Evolutionary conservation across 2,329 filamentous ascomycete genomes (phyloP), one percentile per base, ranked within the genome.

Genomic region (Aspergillus floridensis): DNA sequence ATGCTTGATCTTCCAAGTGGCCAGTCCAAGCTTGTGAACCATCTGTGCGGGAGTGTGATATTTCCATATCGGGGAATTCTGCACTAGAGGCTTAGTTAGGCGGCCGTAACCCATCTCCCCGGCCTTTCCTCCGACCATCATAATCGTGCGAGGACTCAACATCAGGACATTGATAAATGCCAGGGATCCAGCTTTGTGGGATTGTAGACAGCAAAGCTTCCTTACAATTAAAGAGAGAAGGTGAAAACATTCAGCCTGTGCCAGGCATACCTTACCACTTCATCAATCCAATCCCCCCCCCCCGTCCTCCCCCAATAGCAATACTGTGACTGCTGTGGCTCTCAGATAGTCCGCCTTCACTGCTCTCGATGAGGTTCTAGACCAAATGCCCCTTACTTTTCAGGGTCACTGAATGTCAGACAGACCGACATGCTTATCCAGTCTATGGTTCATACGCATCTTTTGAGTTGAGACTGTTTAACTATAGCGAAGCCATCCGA

Each of bases 41-140:
- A 62, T 54, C 49, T 63, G 61, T 64, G 63, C 59, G 59, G 63
- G 62, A 60, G 48, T 56, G 59, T 47, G 60, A 65, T 62, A 62
- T 66, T 67, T 63, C 65, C 63, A 46, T 53, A 61, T 66, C 60
- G 54, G 59, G 65, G 65, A 64, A 63, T 52, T 48, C 26, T 63
- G 64, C 65, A 46, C 44, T 49, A 4, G 8, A 44, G 41, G 61
- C 38, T 21, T 14, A 2, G 4, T 56, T 10, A 24, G 47, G 32
- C 2, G 14, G 4, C 62, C 64, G 64, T 65, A 62, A 22, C 7
- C 8, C 11, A 44, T 35, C 5, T 29, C 26, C 26, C 7, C 26
- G 26, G 26, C 26, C 26, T 19, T 19, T 44, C 38, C 19, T 41
- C 48, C 49, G 46, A 26, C 51, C 24, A 7, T 26, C 7, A 46